Conservation (phyloP, 2,329 filamentous ascomycete species). For the Diplodia scrobiculata region DNA sequence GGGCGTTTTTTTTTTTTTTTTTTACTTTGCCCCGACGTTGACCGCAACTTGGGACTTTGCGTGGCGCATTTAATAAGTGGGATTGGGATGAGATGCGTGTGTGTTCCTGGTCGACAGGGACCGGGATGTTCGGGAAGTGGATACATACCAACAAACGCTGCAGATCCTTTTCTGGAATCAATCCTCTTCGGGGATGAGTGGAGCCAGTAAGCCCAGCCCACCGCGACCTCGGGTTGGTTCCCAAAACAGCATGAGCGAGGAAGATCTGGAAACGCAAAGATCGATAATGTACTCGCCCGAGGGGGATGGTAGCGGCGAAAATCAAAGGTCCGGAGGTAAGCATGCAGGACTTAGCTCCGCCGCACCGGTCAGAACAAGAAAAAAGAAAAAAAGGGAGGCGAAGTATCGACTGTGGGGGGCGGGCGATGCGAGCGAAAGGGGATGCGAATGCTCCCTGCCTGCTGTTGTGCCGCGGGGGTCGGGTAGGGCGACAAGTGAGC, state of each 20-base stretch:
- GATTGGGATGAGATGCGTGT: neutral
- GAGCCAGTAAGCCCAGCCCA: neutral
- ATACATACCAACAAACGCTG: neutral
- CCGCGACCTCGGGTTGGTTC: neutral
- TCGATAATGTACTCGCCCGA: too few species aligned
- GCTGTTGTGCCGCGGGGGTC: neutral
- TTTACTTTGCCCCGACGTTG: too few species aligned
- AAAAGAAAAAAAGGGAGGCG: too few species aligned
- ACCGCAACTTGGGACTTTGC: neutral
- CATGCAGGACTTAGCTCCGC: too few species aligned
- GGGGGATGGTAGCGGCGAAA: too few species aligned
- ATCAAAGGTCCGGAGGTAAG: too few species aligned
- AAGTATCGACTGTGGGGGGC: too few species aligned
- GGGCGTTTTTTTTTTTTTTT: too few species aligned
- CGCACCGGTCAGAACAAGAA: too few species aligned
- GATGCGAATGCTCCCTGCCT: neutral
- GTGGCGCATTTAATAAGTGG: neutral
- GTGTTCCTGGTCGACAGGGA: neutral
- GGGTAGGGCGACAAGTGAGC: neutral
- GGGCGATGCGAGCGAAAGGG: neutral
- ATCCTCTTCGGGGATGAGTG: neutral
- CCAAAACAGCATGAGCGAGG: neutral
- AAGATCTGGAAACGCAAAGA: too few species aligned
- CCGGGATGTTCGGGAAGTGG: neutral
- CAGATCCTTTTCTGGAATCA: neutral